Conservation (phyloP, 1,284 basidiomycete species). For the Moniliophthora roreri region DNA sequence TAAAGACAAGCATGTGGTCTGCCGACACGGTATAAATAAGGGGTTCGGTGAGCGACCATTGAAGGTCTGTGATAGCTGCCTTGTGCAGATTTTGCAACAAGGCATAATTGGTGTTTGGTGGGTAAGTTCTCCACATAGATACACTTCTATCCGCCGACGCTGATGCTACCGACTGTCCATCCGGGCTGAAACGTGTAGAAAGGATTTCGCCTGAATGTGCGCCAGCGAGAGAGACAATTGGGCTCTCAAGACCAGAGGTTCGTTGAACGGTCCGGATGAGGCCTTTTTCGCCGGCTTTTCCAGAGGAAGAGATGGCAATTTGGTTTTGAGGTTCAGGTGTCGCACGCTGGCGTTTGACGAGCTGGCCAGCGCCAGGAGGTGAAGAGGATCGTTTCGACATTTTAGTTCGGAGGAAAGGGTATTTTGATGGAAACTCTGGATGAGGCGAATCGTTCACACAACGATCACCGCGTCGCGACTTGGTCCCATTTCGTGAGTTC, state of each 20-base stretch:
- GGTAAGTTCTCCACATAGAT: conserved; percentile 79
- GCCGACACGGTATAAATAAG: conserved; percentile 80
- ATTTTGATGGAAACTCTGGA: no score
- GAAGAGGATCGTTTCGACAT: conserved; percentile 73
- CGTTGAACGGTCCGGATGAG: conserved; percentile 77
- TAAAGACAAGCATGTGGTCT: conserved; percentile 76
- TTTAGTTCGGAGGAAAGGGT: background rate
- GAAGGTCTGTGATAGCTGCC: conserved; percentile 77
- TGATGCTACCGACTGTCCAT: conserved; percentile 80
- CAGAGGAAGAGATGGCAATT: conserved; percentile 68
- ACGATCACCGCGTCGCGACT: no score
- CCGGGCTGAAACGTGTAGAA: conserved; percentile 79
- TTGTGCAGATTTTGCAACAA: conserved; percentile 73
- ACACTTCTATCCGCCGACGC: conserved; percentile 79
- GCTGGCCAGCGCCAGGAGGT: conserved; percentile 49
- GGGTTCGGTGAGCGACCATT: conserved; percentile 75
- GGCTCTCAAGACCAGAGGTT: conserved; percentile 77
- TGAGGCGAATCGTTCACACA: no score
- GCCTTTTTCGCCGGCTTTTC: conserved; percentile 70
- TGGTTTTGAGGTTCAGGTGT: conserved; percentile 41
- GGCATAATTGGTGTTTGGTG: conserved; percentile 82
- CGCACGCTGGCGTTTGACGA: conserved; percentile 51
- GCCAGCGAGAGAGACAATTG: conserved; percentile 76
- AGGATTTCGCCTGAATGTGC: conserved; percentile 77
- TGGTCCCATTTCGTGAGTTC: no score